These are phyloP conservation scores for Porogramme epimiltina DNA, from an alignment of 1,284 basidiomycete genomes.

Conservation along the genomic window DNA sequence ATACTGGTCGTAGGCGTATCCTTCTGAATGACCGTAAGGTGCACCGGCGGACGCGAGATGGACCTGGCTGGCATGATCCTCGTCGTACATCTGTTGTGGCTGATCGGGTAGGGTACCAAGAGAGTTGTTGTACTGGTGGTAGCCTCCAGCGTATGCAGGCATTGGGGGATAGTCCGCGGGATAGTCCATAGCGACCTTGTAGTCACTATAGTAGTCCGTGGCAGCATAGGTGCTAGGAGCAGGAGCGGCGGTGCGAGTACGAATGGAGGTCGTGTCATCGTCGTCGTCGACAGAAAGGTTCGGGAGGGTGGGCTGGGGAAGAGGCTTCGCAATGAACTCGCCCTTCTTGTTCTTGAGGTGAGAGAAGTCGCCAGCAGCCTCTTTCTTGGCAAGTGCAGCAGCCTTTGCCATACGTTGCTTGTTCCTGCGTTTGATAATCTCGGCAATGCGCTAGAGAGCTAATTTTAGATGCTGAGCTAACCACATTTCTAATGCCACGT, in stretches of 20 bases:
- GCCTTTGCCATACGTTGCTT: constrained; percentile 85
- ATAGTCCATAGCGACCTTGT: constrained; percentile 44
- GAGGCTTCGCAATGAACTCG: constrained; percentile 77
- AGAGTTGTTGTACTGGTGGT: constrained; percentile 57
- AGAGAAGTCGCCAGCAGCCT: constrained; percentile 87
- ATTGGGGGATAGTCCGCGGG: constrained; percentile 56
- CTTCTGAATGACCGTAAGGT: constrained; percentile 45
- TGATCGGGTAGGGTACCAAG: constrained; percentile 53
- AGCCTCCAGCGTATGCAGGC: constrained; percentile 52
- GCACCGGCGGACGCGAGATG: constrained; percentile 58
- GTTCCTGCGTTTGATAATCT: constrained; percentile 90
- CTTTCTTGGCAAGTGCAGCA: constrained; percentile 84
- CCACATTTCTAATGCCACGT: constrained; percentile 12
- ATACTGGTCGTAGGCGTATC: constrained; percentile 17
- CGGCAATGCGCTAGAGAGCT: constrained; percentile 74
- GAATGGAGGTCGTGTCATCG: constrained; percentile 61
- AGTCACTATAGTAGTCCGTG: constrained; percentile 56
- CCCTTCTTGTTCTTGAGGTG: constrained; percentile 95
- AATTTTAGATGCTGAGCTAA: constrained; percentile 3
- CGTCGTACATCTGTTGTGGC: constrained; percentile 54
- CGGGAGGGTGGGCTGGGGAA: constrained; percentile 96
- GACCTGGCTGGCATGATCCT: constrained; percentile 62
- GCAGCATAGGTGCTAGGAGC: constrained; percentile 50
- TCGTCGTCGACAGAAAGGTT: constrained; percentile 87
- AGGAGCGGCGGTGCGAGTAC: constrained; percentile 52